phyloP scores from a whole-genome alignment of 495 filamentous ascomycete genomes.

The Talaromyces adpressus region DNA sequence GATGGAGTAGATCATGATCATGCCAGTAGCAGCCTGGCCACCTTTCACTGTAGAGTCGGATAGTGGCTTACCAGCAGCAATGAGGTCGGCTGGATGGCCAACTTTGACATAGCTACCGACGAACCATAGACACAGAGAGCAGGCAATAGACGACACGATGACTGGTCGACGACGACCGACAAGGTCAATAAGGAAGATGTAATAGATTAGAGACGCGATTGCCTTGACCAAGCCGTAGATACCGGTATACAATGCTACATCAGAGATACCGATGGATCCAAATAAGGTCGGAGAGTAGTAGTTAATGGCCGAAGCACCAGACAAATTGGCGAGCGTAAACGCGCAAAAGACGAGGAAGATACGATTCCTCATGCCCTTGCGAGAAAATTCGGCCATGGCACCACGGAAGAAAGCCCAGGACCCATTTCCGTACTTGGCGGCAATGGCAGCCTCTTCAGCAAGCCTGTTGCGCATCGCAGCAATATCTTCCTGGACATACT shows the following conservation, averaged over 20 bases:
- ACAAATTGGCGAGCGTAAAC: slow-evolving; percentile 47
- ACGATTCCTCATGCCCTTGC: slow-evolving; percentile 29
- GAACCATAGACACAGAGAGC: slow-evolving; percentile 57
- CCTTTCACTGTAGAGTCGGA: slow-evolving; percentile 21
- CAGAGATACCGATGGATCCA: slow-evolving; percentile 34
- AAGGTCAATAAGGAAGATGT: slow-evolving; percentile 54
- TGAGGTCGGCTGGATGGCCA: slow-evolving; percentile 26
- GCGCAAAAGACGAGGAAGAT: slow-evolving; percentile 31
- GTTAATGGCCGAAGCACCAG: slow-evolving; percentile 50
- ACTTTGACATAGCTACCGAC: slow-evolving; percentile 54
- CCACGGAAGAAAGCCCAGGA: slow-evolving; percentile 52
- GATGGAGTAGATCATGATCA: slow-evolving; percentile 32
- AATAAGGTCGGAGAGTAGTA: slow-evolving; percentile 48
- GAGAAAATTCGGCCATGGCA: slow-evolving; percentile 25
- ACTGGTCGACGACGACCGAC: slow-evolving; percentile 55
- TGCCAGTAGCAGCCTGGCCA: slow-evolving; percentile 27
- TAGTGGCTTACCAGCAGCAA: slow-evolving; percentile 5
- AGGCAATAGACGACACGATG: slow-evolving; percentile 56
- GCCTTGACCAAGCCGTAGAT: slow-evolving; percentile 36
- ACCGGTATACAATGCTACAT: slow-evolving; percentile 31
- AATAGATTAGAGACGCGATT: slow-evolving; percentile 44
- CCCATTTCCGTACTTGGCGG: slow-evolving; percentile 40
- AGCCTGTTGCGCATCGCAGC: slow-evolving; percentile 20
- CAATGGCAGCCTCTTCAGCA: slow-evolving; percentile 22
- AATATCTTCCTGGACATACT: slow-evolving; percentile 50